Evolutionary conservation across 768 basidiomycete species (phyloP).

Genomic region (Crucibulum laeve): DNA sequence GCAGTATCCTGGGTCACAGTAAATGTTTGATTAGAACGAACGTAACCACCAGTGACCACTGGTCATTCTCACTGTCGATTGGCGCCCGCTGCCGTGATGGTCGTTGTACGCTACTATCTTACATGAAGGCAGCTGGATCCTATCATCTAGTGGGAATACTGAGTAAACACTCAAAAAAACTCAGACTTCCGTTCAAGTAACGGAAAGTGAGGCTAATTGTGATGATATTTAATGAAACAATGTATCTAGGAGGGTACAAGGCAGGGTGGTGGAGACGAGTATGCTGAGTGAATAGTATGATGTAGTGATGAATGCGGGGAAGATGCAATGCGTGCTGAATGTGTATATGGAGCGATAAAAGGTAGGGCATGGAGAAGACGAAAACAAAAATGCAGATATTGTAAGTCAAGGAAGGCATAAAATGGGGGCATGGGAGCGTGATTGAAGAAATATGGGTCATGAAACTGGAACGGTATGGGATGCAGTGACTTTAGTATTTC

Average conservation of each 20-base stretch:
- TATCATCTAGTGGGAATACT: too few relatives aligned
- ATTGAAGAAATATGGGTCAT: slow-evolving; percentile 15
- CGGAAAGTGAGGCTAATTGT: too few relatives aligned
- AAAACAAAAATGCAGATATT: slow-evolving; percentile 9
- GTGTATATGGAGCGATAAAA: slow-evolving; percentile 30
- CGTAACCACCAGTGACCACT: too few relatives aligned
- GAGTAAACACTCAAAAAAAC: too few relatives aligned
- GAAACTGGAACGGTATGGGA: slow-evolving; percentile 29
- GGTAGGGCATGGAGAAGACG: slow-evolving; percentile 23
- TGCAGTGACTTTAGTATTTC: slow-evolving; percentile 49
- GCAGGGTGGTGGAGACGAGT: slow-evolving; percentile 25
- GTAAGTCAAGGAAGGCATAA: background rate
- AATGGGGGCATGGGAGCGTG: slow-evolving; percentile 18
- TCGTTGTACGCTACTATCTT: too few relatives aligned
- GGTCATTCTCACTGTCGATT: too few relatives aligned
- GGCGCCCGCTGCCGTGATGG: too few relatives aligned
- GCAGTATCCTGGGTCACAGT: too few relatives aligned
- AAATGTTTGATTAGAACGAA: too few relatives aligned
- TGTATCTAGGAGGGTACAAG: slow-evolving; percentile 44
- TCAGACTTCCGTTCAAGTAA: too few relatives aligned
- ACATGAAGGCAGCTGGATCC: too few relatives aligned
- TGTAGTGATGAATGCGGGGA: slow-evolving; percentile 27
- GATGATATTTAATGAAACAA: slow-evolving; percentile 20
- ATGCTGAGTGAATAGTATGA: slow-evolving; percentile 28
- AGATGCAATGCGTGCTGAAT: slow-evolving; percentile 26